Evolutionary conservation across 768 basidiomycete genomes (phyloP), one percentile per base, ranked within the genome.

Genomic region (Boletus sensibilis): DNA sequence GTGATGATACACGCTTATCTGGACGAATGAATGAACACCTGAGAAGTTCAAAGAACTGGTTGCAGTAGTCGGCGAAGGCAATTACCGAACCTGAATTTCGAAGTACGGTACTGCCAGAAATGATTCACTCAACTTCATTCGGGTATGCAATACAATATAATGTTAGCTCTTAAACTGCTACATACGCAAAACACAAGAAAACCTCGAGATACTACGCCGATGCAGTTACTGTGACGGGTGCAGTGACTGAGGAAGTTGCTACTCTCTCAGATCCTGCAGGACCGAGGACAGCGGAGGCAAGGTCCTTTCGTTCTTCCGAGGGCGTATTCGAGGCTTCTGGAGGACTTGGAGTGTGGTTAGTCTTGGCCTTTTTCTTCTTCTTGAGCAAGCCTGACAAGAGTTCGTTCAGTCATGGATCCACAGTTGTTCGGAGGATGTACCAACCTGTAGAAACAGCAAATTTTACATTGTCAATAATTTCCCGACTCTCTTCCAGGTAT

Each of bases 391-490:
- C 88, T 90, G 11, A n/a, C n/a, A 50, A 41, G 23, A n/a, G 58
- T 69, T 63, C 51, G 64, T 60, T 57, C 65, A 55, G 34, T 66
- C 46, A 34, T 57, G 9, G 18, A 4, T n/a, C 13, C 5, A 1
- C 12, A 25, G 7, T 11, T 16, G 2, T 21, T 43, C 31, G 27
- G 8, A 50, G 29, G 11, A 13, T 16, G 72, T 80, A 62, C 68
- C 14, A 23, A 92, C 92, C 96, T 37, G 83, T 82, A 45, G 87
- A 79, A 13, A 99, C 96, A 4, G 96, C 96, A 54, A 80, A 92
- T 77, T 92, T 91, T 29, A 98, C 95, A 60, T 81, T 85, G 61
- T 96, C 94, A 2, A 93, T 91, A 27, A 98, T 83, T 65, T 97
- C 94, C 70, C 83, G 79, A 64, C 87, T 94, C 75, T 96, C 87